Conservation (phyloP, 1,284 basidiomycete genomes). For the Cutaneotrichosporon dermatis region DNA sequence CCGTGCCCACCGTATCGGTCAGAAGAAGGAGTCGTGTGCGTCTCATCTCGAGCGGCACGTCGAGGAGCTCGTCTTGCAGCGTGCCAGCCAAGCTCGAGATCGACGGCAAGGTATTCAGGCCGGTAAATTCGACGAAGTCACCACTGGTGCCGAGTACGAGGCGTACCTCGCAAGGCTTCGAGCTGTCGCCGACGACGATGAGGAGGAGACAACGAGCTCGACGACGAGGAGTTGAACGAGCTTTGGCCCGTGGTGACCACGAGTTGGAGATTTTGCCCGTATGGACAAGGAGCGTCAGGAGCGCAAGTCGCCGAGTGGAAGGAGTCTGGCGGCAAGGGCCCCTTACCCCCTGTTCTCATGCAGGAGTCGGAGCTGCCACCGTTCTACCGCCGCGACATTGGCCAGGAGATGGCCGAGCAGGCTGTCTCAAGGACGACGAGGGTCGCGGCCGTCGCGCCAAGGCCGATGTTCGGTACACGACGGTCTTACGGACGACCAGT, state of each 20-base stretch:
- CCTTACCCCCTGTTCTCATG: constrained; percentile 73
- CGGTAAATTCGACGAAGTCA: constrained; percentile 98
- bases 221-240: constrained; percentile 95
- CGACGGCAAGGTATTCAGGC: constrained; percentile 98
- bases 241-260: constrained; percentile 81
- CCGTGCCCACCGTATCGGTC: constrained; percentile 96
- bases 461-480: constrained; percentile 90
- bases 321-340: constrained; percentile 69
- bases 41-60: constrained; percentile 98
- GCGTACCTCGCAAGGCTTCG: constrained; percentile 69
- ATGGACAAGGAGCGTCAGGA: constrained; percentile 81
- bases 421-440: constrained; percentile 59
- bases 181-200: constrained; percentile 71
- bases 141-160: constrained; percentile 95
- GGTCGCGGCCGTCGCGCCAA: constrained; percentile 80
- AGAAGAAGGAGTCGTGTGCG: constrained; percentile 95
- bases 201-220: constrained; percentile 90
- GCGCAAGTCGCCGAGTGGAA: constrained; percentile 69
- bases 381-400: constrained; percentile 69
- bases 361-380: constrained; percentile 86
- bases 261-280: constrained; percentile 74
- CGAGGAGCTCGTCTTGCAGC: constrained; percentile 93
- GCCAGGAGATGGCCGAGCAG: constrained; percentile 48
- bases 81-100: constrained; percentile 99
- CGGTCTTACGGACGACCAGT: constrained; percentile 89